Percentiles rank a stretch among this genome's conserved stretches.
Evolutionary conservation across 2,329 filamentous ascomycete species (phyloP).

Genomic region (Aspergillus sp.): DNA sequence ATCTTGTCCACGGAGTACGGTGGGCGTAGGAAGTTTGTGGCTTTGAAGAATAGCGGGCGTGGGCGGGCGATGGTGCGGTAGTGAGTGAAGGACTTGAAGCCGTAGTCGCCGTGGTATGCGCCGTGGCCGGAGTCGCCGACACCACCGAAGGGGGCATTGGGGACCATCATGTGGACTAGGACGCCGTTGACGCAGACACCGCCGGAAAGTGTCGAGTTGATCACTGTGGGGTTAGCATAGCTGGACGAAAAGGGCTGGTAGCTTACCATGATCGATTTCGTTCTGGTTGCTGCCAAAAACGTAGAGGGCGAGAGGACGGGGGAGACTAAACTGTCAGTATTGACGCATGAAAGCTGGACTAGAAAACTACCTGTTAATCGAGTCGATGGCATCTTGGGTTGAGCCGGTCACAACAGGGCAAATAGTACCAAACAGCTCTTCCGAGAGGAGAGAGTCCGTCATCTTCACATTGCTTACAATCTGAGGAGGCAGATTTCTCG

Average conservation of each 20-base stretch:
- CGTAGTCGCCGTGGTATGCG: slow-evolving; percentile 13
- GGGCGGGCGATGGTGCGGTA: slow-evolving; percentile 24
- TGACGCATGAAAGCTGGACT: neutral
- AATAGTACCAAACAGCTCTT: slow-evolving; percentile 50
- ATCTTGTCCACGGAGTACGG: slow-evolving; percentile 8
- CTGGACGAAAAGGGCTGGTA: neutral
- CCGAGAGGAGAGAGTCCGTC: slow-evolving; percentile 41
- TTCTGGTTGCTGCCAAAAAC: slow-evolving; percentile 38
- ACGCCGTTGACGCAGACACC: slow-evolving; percentile 14
- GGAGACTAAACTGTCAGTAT: slow-evolving; percentile 27
- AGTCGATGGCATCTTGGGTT: slow-evolving; percentile 4
- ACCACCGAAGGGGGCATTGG: slow-evolving; percentile 11
- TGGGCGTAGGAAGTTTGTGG: slow-evolving; percentile 4
- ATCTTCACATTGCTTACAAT: slow-evolving; percentile 39
- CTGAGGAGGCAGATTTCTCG: slow-evolving; percentile 38
- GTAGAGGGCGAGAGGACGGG: slow-evolving; percentile 44
- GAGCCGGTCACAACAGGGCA: slow-evolving; percentile 40
- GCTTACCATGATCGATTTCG: slow-evolving; percentile 31
- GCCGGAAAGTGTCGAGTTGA: slow-evolving; percentile 9
- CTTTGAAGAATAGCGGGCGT: neutral
- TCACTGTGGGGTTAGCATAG: neutral
- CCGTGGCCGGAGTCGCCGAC: slow-evolving; percentile 13
- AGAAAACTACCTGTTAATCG: neutral
- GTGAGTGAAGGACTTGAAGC: slow-evolving; percentile 21
- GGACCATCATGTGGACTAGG: slow-evolving; percentile 10